Base-by-base conservation (phyloP, 257 asterid species). In the Solanum dulcamara region DNA sequence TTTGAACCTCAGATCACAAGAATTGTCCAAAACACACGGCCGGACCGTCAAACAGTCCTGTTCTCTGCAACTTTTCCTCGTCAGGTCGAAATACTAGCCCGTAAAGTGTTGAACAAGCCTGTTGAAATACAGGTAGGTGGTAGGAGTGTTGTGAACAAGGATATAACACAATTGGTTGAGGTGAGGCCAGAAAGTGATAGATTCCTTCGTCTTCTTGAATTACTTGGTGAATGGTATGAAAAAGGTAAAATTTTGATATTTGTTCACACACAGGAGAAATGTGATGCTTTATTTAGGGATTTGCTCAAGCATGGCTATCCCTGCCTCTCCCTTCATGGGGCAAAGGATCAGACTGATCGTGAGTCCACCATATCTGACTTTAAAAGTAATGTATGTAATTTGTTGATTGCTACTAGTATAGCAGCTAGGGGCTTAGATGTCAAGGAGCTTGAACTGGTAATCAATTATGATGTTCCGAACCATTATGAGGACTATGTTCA, bases 11-110 rank as follows among this genome's bases (percentile, higher is more conserved):
- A 95, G 86, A 95, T 95, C 67, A 94, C 98, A 1, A 93, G 97
- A 83, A 95, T 95, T 35, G 95, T 95, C 84, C 98, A 95, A 81
- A 95, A 95, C 81, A 94, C 98, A 7, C 91, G 94, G 70, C 98
- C 98, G 9, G 98, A 93, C 84, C 98, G 98, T 71, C 98, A 95
- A 85, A 95, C 98, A 26, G 98, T 95, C 84, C 90, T 95, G 37
- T 95, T 94, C 85, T 95, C 98, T 87, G 98, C 98, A 40, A 95
- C 98, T 75, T 95, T 95, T 83, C 98, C 98, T 12, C 98, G 97
- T 35, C 98, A 95, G 83, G 98, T 95, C 60, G 98, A 95, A 89
- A 91, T 83, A 35, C 86, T 95, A 91, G 98, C 98, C 38, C 97
- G 96, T 46, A 95, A 95, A 90, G 97, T 94, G 71, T 88, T 95